Evolutionary conservation across 2,329 filamentous ascomycete species (phyloP).

Genomic region (Myriangium duriaei): DNA sequence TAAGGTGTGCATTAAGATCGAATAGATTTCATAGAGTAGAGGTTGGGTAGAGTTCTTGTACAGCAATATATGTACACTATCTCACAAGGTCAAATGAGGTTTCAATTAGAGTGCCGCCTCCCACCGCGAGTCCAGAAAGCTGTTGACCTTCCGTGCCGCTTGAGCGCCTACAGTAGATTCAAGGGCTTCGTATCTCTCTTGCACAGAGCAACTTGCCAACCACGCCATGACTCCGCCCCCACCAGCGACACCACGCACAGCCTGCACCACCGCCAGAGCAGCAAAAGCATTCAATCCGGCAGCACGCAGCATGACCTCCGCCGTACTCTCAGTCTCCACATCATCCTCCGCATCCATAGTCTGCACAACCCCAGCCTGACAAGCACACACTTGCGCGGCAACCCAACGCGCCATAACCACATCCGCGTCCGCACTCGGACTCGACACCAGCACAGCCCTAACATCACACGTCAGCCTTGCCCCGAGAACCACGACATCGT

Average conservation of each 20-base stretch:
- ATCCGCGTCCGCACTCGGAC: constrained; percentile 27
- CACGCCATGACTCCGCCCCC: not conserved
- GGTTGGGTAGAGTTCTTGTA: no score
- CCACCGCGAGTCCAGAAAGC: not conserved
- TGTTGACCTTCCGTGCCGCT: not conserved
- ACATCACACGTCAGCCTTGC: constrained; percentile 27
- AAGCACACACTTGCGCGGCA: constrained; percentile 30
- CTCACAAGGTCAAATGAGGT: no score
- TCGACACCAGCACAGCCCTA: constrained; percentile 24
- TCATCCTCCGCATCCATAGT: constrained; percentile 19
- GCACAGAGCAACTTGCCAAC: not conserved
- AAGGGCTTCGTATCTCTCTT: not conserved
- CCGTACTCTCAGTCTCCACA: constrained; percentile 44
- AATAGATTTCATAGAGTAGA: constrained; percentile 17
- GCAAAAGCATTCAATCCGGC: constrained; percentile 60
- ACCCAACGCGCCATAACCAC: constrained; percentile 24
- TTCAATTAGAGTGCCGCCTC: no score
- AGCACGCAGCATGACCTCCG: constrained; percentile 55
- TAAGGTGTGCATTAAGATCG: constrained; percentile 29
- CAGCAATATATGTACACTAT: no score
- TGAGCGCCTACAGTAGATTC: not conserved
- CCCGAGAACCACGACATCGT: constrained; percentile 32
- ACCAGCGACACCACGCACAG: not conserved
- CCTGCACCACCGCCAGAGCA: constrained; percentile 50
- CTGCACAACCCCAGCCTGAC: constrained; percentile 17